Conservation (phyloP, 2,329 filamentous ascomycete species). For the Stagonosporopsis vannaccii region DNA sequence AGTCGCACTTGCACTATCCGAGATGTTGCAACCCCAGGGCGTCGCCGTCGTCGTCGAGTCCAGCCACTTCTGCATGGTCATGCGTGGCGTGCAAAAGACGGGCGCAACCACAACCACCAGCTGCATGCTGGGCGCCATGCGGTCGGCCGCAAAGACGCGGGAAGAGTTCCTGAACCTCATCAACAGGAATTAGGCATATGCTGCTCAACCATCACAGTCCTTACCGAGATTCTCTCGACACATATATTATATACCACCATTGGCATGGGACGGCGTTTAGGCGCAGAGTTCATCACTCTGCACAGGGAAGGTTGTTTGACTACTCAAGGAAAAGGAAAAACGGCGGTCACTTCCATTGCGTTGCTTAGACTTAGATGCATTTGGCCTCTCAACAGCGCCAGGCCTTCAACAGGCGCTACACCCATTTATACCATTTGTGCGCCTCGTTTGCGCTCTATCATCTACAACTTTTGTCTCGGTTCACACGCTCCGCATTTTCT, state of each 20-base stretch:
- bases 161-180: conserved; percentile 90
- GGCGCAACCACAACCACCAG: conserved; percentile 88
- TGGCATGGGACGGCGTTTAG: conserved; percentile 14
- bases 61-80: conserved; percentile 97
- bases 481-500: too few species aligned
- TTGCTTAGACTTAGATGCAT: conserved; percentile 27
- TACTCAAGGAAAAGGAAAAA: neutral
- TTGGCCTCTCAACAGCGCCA: conserved; percentile 31
- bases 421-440: conserved; percentile 8
- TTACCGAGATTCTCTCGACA: neutral
- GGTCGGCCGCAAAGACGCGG: conserved; percentile 88
- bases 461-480: too few species aligned
- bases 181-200: conserved; percentile 34
- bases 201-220: neutral
- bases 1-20: conserved; percentile 90
- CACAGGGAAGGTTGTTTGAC: conserved; percentile 1
- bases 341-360: conserved; percentile 26
- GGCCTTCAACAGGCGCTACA: conserved; percentile 41
- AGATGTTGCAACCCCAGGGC: conserved; percentile 90
- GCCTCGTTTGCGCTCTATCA: neutral
- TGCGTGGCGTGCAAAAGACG: conserved; percentile 97
- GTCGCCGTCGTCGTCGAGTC: conserved; percentile 98
- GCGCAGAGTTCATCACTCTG: conserved; percentile 44
- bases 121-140: conserved; percentile 96
- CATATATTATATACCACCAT: conserved; percentile 7